Conservation (phyloP, 2,329 filamentous ascomycete genomes). For the Mollisiaceae sp. region DNA sequence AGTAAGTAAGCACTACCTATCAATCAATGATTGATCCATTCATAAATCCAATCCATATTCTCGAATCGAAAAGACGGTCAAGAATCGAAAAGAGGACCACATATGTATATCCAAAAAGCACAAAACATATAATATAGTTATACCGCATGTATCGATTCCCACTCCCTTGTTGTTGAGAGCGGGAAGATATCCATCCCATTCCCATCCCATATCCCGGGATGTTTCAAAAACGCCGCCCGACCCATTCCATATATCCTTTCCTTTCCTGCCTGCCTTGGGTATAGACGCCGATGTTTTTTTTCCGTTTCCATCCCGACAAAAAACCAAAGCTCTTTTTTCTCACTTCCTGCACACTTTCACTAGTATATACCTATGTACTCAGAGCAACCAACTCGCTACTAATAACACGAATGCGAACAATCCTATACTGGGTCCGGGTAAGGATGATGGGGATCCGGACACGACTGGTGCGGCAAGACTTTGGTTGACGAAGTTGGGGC, state of each 20-base stretch:
- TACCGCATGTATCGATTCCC: slow-evolving; percentile 25
- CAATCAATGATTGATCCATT: not conserved
- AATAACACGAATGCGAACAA: slow-evolving; percentile 29
- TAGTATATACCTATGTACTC: slow-evolving; percentile 18
- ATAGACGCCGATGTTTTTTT: slow-evolving; percentile 17
- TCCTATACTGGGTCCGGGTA: slow-evolving; percentile 13
- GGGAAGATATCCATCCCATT: slow-evolving; percentile 22
- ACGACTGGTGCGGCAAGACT: slow-evolving; percentile 47
- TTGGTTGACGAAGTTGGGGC: slow-evolving; percentile 60
- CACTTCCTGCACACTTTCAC: not conserved
- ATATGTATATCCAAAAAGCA: not conserved
- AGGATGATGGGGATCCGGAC: slow-evolving; percentile 5
- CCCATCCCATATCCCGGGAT: too few relatives aligned
- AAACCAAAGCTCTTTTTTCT: too few relatives aligned
- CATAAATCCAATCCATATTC: slow-evolving; percentile 2
- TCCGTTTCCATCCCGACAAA: slow-evolving; percentile 10
- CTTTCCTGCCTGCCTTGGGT: slow-evolving; percentile 12
- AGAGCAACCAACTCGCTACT: slow-evolving; percentile 30
- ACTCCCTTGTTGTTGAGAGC: slow-evolving; percentile 36
- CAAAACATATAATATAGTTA: slow-evolving; percentile 6
- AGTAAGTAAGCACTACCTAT: slow-evolving; percentile 2
- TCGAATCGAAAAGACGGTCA: slow-evolving; percentile 5
- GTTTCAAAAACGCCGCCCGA: not conserved
- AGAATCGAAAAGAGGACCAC: slow-evolving; percentile 13
- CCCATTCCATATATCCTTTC: not conserved